Base-by-base conservation (phyloP, 2,329 filamentous ascomycete species). In the Xylaria sp. region DNA sequence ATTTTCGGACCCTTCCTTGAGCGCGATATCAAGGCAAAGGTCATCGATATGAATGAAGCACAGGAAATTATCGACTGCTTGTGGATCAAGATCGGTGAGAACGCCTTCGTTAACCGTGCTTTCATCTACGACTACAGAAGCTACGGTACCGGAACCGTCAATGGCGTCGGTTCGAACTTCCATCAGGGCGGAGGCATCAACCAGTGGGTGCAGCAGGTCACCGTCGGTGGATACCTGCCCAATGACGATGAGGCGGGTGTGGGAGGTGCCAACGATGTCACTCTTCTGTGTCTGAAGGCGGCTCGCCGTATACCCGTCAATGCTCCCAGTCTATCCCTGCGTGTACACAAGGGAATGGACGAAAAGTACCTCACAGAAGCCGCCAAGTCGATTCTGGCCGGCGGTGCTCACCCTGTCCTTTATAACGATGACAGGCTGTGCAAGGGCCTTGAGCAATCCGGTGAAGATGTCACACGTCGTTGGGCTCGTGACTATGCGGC, bases 31-130 rank as follows among this genome's bases (percentile, higher is more conserved):
- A n/a, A 56, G 11, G 11, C 30, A 6, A 8, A 42, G 3, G 19
- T 4, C 3, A 63, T 59, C 42, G 49, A 46, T 2, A 30, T 52
- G 37, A 56, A 57, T 3, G 35, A 34, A 3, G 61, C 61, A 4
- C 61, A 63, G 47, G 59, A 63, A n/a, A 57, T 63, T 11, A 10
- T 63, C 1, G 61, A 61, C 56, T 63, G 59, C 18, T 55, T 63
- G 44, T 61, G 59, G 61, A 59, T 63, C 53, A 63, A 63, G 59
- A 59, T 61, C 9, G 61, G 61, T 7, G 59, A 63, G 51, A 56
- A 57, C 34, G 61, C 61, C n/a, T 63, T 63, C 48, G 61, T 63
- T 19, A 63, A 63, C 53, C 61, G 61, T 34, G 61, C 61, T 18
- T 63, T 61, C 51, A 61, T 63, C 53, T 55, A 57, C 30, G 59